Conservation (phyloP, 768 basidiomycete species). For the Omphalotus guepiniiformis region DNA sequence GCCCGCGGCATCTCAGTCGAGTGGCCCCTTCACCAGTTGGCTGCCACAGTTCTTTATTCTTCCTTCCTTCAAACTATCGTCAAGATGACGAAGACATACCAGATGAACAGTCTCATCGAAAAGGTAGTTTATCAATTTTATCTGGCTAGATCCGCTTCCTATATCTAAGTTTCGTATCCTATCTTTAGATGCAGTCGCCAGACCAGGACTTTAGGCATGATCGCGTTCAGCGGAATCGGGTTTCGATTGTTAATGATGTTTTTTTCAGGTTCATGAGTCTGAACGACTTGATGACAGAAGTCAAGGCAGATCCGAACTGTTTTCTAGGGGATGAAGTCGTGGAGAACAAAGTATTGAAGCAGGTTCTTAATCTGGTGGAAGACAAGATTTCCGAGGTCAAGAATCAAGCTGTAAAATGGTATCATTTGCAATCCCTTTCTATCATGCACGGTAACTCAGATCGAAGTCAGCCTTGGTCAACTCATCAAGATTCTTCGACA, state of each 20-base stretch:
- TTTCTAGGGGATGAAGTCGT: constrained; percentile 82
- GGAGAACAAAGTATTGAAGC: constrained; percentile 80
- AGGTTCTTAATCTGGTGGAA: constrained; percentile 82
- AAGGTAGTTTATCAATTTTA: constrained; percentile 42
- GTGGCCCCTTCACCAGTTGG: too few relatives aligned
- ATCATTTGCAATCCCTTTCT: constrained; percentile 16
- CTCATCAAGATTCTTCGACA: constrained; percentile 87
- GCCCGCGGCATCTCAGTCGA: too few relatives aligned
- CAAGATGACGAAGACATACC: constrained; percentile 79
- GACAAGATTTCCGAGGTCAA: constrained; percentile 99
- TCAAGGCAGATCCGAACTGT: constrained; percentile 68
- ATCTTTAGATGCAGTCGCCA: constrained; percentile 74
- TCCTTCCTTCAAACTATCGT: constrained; percentile 1
- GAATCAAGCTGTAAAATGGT: constrained; percentile 97
- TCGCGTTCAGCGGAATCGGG: constrained; percentile 6
- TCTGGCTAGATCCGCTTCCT: constrained; percentile 6
- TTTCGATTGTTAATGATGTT: too few relatives aligned
- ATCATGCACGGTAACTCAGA: background rate
- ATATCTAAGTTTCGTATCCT: constrained; percentile 7
- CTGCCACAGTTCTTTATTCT: background rate
- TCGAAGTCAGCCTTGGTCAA: constrained; percentile 69
- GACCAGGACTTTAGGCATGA: constrained; percentile 86
- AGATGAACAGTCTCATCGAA: constrained; percentile 82
- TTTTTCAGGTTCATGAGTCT: constrained; percentile 89
- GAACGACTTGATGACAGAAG: constrained; percentile 88